Conservation (phyloP, 2,329 filamentous ascomycete species). For the Nemania diffusa region DNA sequence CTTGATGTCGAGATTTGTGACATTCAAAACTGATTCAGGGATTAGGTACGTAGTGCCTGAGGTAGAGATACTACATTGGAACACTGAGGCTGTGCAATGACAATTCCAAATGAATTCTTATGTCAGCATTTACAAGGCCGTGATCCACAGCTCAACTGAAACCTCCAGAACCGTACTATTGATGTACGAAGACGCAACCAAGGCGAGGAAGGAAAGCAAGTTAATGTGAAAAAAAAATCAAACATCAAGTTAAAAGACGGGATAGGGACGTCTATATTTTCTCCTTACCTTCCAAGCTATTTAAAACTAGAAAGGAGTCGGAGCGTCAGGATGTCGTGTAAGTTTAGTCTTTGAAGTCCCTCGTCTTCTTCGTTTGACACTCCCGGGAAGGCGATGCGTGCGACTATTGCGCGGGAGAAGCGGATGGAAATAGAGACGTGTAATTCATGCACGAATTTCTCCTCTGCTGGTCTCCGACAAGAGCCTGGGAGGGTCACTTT, state of each 20-base stretch:
- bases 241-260: neutral
- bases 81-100: conserved; percentile 23
- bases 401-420: neutral
- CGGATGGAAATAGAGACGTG: neutral
- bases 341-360: conserved; percentile 29
- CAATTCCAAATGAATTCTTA: conserved; percentile 25
- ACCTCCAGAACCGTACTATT: neutral
- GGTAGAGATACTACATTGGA: neutral
- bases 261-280: neutral
- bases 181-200: neutral
- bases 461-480: neutral
- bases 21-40: neutral
- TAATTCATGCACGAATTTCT: neutral
- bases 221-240: neutral
- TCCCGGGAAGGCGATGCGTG: neutral
- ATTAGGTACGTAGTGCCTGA: too few relatives aligned
- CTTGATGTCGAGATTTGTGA: conserved; percentile 13
- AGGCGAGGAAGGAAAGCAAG: neutral
- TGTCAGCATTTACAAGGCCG: conserved; percentile 26
- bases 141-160: conserved; percentile 19
- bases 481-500: neutral
- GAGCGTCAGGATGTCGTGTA: conserved; percentile 43
- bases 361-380: neutral
- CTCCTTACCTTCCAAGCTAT: neutral
- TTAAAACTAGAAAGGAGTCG: neutral